Base-by-base conservation (phyloP, 106 monocot genomes). In the Dendrobium huoshanense region DNA sequence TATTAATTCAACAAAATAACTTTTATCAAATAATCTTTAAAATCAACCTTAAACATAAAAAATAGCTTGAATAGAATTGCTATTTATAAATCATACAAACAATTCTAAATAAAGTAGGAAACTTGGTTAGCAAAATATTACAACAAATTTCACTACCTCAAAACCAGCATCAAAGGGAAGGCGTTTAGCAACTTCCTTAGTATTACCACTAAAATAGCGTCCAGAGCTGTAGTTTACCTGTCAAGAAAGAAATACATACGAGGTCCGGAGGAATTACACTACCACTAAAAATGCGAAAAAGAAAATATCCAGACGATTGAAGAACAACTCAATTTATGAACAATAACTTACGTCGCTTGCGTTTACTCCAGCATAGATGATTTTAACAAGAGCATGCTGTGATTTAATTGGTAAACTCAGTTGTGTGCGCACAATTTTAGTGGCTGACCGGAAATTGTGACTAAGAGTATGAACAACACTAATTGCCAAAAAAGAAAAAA, bases 141-240 rank as follows among this genome's bases (percentile, higher is more conserved):
- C 31, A 67, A 43, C 20, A 73, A 84, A 82, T 17, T 54, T 79
- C 67, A 22, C 17, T 29, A 75, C 98, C 98, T 99, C 98, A 85
- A 99, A 99, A 78, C 98, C 98, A 80, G 92, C 89, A 93, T 99
- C 98, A 87, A 93, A 91, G 73, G 95, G 98, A 88, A 91, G 91
- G 43, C 77, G 88, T 27, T 79, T 10, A 80, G 72, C 55, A 84
- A 51, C 75, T 78, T 91, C 93, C 64, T 84, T 85, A 27, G 77
- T 68, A 77, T 78, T 82, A 20, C 88, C 86, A 77, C 87, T 82
- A 68, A 98, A 94, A 83, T 99, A 99, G 81, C 90, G 90, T 8
- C 98, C 98, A 78, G 98, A 95, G 78, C 98, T 99, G 75, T 93
- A 99, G 77, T 99, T 99, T 67, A 95, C 95, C 98, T 99, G 79